phyloP scores from a whole-genome alignment of 305 asterid genomes.

The Fraxinus nigra region DNA sequence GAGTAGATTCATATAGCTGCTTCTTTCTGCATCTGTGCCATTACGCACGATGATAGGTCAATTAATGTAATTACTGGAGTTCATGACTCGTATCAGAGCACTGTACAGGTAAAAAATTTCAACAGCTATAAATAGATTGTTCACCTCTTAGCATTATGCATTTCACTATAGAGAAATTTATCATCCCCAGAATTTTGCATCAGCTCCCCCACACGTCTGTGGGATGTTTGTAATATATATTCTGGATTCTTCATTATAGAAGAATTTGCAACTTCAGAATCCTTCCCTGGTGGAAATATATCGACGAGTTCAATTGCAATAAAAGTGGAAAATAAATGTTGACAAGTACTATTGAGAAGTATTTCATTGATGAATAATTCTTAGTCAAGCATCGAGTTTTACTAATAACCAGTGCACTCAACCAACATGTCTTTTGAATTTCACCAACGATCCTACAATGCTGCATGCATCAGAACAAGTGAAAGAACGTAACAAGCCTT shows the following conservation, averaged over 20 bases:
- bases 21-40: constrained; percentile 37
- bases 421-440: constrained; percentile 4
- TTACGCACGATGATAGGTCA: constrained; percentile 26
- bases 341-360: not conserved
- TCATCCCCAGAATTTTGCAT: constrained; percentile 23
- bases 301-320: not conserved
- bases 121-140: constrained; percentile 16
- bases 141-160: constrained; percentile 30
- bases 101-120: constrained; percentile 15
- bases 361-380: not conserved
- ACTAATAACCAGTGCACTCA: constrained; percentile 7
- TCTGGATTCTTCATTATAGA: constrained; percentile 21
- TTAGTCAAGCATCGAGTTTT: constrained; percentile 11
- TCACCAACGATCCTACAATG: constrained; percentile 2
- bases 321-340: not conserved
- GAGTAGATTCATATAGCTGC: constrained; percentile 19
- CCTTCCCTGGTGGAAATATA: constrained; percentile 33
- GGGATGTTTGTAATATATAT: constrained; percentile 22
- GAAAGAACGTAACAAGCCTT: not conserved
- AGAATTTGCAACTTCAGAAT: constrained; percentile 28
- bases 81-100: constrained; percentile 17
- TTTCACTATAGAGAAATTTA: constrained; percentile 25
- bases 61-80: constrained; percentile 12
- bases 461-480: constrained; percentile 9
- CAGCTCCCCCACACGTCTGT: constrained; percentile 25